Base-by-base conservation (phyloP, 106 monocot species). In the Dioscorea alata region DNA sequence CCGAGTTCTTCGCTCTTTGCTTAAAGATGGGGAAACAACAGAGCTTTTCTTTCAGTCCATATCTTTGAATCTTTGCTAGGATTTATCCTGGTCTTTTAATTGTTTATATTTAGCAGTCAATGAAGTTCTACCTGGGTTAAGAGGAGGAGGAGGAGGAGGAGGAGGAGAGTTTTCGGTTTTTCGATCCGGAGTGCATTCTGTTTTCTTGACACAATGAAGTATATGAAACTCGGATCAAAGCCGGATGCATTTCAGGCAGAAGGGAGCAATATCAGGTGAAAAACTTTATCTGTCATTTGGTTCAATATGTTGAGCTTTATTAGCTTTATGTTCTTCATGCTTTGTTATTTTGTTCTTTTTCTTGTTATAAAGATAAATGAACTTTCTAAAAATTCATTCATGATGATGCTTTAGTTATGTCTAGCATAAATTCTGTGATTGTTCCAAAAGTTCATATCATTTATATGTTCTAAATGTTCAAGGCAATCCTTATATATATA, bases 161-260 rank as follows among this genome's bases (percentile, higher is more conserved):
- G 62, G 16, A 34, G 34, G 34, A 4, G 34, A 10, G 42, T 42
- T 5, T 42, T 42, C 9, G 6, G 42, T 42, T 58, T 24, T 50
- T 33, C 33, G 57, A 33, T 42, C 6, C 63, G 33, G 20, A 54
- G 28, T 22, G 32, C 49, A 42, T n/a, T 48, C n/a, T 13, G 13
- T 62, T 42, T 42, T n/a, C 8, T 48, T 23, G 69, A 48, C 59
- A 74, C 67, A 50, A 94, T 94, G 94, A 94, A 94, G 94, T 90
- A 90, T 69, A 94, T 94, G 94, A 94, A 94, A 70, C 87, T 94
- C 80, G 94, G 94, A 66, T 94, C 90, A 1, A 94, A 94, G 71
- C 90, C 94, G 4, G 94, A 94, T 68, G 73, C 70, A 5, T 90
- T 94, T 71, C 94, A 89, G 68, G 69, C 84, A 13, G 90, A 90